phyloP scores from a whole-genome alignment of 2,329 filamentous ascomycete genomes.

The Trichoderma cornu-damae region DNA sequence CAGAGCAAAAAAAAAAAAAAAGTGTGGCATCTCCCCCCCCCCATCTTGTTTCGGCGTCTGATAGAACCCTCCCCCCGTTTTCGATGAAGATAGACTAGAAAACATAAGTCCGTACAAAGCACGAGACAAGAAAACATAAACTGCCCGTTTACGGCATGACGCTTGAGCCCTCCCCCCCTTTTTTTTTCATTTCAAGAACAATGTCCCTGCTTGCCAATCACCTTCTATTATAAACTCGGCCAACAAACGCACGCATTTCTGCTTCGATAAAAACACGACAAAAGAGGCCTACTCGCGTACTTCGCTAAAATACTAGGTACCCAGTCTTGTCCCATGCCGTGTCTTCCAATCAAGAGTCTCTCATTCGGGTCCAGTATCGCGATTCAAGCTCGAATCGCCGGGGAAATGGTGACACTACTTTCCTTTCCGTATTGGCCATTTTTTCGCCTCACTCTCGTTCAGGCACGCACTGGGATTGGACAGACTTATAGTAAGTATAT shows the following conservation, averaged over 20 bases:
- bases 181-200: slow-evolving; percentile 8
- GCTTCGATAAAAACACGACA: background rate
- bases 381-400: background rate
- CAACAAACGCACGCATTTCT: background rate
- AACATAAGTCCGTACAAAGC: background rate
- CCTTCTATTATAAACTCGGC: background rate
- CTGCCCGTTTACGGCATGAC: background rate
- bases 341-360: background rate
- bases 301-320: background rate
- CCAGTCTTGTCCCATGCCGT: too few species aligned
- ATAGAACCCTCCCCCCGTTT: background rate
- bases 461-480: background rate
- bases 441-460: background rate
- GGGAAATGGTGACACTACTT: background rate
- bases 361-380: background rate
- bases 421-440: background rate
- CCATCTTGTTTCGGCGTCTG: too few species aligned
- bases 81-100: too few species aligned
- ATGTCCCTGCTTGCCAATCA: background rate
- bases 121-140: slow-evolving; percentile 13
- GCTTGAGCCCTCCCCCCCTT: slow-evolving; percentile 3
- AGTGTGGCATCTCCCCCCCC: too few species aligned
- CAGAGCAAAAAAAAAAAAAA: background rate
- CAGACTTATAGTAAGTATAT: background rate
- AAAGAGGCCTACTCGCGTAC: background rate